A percentile compares a stretch with the other conserved stretches of the same genome.
These are phyloP conservation scores for Aegle marmelos DNA, from an alignment of 345 rosid species.

Conservation along the genomic window DNA sequence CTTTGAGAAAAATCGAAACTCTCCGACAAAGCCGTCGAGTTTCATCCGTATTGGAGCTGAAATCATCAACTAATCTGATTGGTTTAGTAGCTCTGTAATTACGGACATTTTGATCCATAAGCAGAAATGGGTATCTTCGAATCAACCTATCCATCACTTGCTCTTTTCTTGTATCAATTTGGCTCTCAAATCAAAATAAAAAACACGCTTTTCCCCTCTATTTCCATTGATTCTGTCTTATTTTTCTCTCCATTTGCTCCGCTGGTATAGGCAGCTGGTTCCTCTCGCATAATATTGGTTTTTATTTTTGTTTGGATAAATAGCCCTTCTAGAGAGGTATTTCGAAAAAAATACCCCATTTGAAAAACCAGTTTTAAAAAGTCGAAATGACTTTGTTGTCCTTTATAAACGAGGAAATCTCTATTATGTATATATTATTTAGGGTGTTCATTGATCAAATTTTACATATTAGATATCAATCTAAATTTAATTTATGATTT, in stretches of 20 bases:
- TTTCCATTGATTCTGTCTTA: not conserved
- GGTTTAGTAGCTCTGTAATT: not conserved
- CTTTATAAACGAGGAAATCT: not conserved
- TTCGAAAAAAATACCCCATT: not conserved
- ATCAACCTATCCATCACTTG: not conserved
- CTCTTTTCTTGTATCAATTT: not conserved
- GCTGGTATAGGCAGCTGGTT: too few relatives aligned
- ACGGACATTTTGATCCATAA: not conserved
- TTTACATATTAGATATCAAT: too few relatives aligned
- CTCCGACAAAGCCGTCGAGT: slow-evolving; percentile 2
- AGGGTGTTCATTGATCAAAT: too few relatives aligned
- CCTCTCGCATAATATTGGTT: too few relatives aligned
- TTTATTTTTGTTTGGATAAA: not conserved
- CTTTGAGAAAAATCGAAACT: slow-evolving; percentile 19
- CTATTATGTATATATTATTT: not conserved
- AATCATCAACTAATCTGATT: not conserved
- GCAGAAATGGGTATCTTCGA: slow-evolving; percentile 1
- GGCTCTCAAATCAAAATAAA: not conserved
- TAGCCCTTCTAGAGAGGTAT: not conserved
- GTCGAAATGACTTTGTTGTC: not conserved
- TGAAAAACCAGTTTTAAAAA: not conserved
- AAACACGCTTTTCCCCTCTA: not conserved
- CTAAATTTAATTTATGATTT: too few relatives aligned
- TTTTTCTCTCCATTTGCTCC: not conserved
- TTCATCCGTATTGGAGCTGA: not conserved